Base-by-base conservation (phyloP, 345 rosid genomes). In the Boechera stricta region DNA sequence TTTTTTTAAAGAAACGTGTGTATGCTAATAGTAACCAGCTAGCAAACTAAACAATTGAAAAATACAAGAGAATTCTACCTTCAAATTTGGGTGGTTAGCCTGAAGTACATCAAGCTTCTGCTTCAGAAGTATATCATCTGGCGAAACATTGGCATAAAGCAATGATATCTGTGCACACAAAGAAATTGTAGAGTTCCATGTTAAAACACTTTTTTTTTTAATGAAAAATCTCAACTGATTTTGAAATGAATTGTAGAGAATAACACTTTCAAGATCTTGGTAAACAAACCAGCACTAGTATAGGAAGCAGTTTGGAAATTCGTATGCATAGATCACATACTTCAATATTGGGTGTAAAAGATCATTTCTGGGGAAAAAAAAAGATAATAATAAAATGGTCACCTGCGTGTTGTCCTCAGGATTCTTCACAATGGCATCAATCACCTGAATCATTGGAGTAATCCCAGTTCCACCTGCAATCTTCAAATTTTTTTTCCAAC, bases 381-480 rank as follows among this genome's bases (percentile, higher is more conserved):
- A 41, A 26, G 64, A 63, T 45, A 74, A 4, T 9, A 45, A 64
- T 52, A 66, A 71, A 55, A 41, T 13, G 54, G 61, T 52, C 48
- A 91, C 97, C 96, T 94, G 87, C 57, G 98, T 91, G 67, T 90
- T 91, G 86, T 94, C 98, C 51, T 90, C 88, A 1, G 94, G 91
- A 78, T 94, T 91, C 86, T 87, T 91, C 79, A 94, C 45, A 62
- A 94, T 88, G 63, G 92, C 94, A 75, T 94, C 98, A 48, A 94
- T 90, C 41, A 91, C 90, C 80, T 94, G 98, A 81, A 94, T 93
- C 97, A 94, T 94, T 67, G 98, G 98, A 49, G 98, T 91, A 76
- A 94, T 94, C 72, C 98, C 98, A 47, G 91, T 80, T 67, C 98
- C 98, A 76, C 98, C 98, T 18, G 98, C 96, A 80, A 94, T 88